Evolutionary conservation across 345 rosid genomes (phyloP).

Genomic region (Noccaea caerulescens): DNA sequence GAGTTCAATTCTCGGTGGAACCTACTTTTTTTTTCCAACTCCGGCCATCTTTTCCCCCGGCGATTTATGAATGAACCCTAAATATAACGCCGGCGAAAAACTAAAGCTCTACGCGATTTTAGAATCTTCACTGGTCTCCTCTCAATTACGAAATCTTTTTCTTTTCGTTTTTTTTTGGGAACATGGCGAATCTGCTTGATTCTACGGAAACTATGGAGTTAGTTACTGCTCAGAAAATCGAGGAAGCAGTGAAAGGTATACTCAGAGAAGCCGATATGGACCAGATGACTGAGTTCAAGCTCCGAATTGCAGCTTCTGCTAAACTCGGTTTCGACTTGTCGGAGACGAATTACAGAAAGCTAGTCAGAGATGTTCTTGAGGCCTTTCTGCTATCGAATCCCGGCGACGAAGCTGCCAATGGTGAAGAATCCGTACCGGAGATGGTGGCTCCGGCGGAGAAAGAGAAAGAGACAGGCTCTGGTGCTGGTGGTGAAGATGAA

Average conservation of each 20-base stretch:
- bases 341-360: constrained; percentile 44
- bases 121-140: neutral
- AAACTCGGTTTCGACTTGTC: constrained; percentile 67
- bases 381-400: constrained; percentile 56
- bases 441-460: constrained; percentile 28
- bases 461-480: constrained; percentile 31
- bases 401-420: constrained; percentile 36
- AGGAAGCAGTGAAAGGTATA: constrained; percentile 58
- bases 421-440: constrained; percentile 1
- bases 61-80: constrained; percentile 39
- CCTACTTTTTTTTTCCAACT: constrained; percentile 36
- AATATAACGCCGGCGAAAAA: neutral
- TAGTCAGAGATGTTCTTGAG: constrained; percentile 65
- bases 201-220: constrained; percentile 46
- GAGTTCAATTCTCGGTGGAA: constrained; percentile 98
- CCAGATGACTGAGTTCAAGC: constrained; percentile 73
- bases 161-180: too few relatives aligned
- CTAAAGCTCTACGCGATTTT: neutral
- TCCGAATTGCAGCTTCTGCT: constrained; percentile 59
- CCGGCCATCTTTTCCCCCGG: neutral
- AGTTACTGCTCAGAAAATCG: constrained; percentile 47
- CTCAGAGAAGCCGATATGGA: constrained; percentile 64
- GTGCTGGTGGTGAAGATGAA: constrained; percentile 38
- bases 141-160: neutral
- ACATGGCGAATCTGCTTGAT: constrained; percentile 3